phyloP scores from a whole-genome alignment of 176 grass and related monocot genomes.

The Rhipidocladum racemiflorum region DNA sequence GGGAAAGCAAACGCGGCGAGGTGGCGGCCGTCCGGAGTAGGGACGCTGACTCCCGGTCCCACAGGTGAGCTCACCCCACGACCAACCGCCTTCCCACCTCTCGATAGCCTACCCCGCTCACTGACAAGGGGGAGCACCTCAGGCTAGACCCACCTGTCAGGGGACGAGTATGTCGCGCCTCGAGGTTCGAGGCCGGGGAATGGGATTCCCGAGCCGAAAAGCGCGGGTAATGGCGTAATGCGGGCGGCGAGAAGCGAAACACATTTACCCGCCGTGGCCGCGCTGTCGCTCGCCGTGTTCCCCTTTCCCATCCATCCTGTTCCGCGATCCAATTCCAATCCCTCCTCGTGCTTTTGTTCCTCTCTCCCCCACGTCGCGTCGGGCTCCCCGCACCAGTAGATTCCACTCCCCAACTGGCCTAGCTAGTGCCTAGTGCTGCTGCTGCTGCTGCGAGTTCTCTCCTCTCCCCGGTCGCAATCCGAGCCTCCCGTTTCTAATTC shows the following conservation, averaged over 20 bases:
- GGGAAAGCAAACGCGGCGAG: not conserved
- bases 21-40: not conserved
- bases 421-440: not conserved
- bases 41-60: not conserved
- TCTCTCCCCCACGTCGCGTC: constrained; percentile 7
- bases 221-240: constrained; percentile 11
- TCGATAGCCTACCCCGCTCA: rapidly evolving
- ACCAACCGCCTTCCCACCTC: not conserved
- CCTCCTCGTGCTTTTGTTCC: constrained; percentile 21
- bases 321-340: not conserved
- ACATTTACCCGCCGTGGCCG: constrained; percentile 10
- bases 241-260: not conserved
- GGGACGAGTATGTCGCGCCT: rapidly evolving
- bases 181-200: too few species aligned
- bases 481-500: not conserved
- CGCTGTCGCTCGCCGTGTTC: not conserved
- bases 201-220: not conserved
- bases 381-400: not conserved
- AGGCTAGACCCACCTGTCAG: not conserved
- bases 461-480: not conserved
- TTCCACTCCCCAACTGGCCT: not conserved
- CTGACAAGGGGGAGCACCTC: not conserved
- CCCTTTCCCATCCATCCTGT: not conserved
- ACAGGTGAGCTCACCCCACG: not conserved
- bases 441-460: not conserved